These are phyloP conservation scores for Primulina eburnea DNA, from an alignment of 257 asterid genomes.

Conservation along the genomic window DNA sequence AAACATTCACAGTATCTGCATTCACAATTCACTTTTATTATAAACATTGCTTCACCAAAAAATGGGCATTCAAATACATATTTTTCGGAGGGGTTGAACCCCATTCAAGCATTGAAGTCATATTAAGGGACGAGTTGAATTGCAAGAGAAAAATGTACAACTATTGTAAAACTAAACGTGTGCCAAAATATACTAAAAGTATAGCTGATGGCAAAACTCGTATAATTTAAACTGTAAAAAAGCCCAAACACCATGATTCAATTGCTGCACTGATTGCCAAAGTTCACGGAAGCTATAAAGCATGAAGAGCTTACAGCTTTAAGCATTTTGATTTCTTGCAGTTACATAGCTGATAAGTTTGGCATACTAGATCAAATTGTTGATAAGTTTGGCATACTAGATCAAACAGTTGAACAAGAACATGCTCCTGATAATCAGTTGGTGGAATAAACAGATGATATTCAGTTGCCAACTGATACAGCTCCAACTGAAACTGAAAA, in stretches of 20 bases:
- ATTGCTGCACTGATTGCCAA: not conserved
- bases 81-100: not conserved
- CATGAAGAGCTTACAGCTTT: constrained; percentile 47
- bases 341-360: too few species aligned
- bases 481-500: too few species aligned
- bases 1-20: constrained; percentile 72
- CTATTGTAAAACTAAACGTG: too few species aligned
- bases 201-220: not conserved
- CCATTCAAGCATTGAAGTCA: not conserved
- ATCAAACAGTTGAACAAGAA: too few species aligned
- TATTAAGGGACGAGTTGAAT: not conserved
- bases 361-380: too few species aligned
- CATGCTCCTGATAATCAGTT: too few species aligned
- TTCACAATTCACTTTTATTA: not conserved
- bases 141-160: not conserved
- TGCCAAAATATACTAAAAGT: not conserved
- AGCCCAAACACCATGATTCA: not conserved
- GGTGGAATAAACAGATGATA: too few species aligned
- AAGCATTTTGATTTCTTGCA: constrained; percentile 68
- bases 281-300: not conserved
- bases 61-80: not conserved
- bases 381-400: too few species aligned
- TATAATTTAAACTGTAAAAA: too few species aligned
- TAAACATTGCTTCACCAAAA: not conserved
- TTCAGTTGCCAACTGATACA: too few species aligned